phyloP scores from a whole-genome alignment of 1,139 yeast genomes.

The Saccharomycopsis phalli region DNA sequence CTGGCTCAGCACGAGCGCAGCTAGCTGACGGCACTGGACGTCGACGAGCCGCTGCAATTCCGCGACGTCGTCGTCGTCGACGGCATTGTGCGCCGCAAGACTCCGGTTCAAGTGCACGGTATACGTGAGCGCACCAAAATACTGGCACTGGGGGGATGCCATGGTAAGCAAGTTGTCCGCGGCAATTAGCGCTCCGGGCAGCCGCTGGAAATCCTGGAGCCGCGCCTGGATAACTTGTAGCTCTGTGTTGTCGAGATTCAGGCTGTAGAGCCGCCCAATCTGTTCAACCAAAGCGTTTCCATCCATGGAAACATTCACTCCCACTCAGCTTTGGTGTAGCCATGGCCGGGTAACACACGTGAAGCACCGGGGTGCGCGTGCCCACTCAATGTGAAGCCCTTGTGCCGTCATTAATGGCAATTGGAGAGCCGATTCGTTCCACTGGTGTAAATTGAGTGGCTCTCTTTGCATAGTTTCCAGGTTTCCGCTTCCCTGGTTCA shows the following conservation, averaged over 20 bases:
- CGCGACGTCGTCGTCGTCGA: conserved; percentile 21
- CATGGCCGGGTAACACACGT: too few relatives aligned
- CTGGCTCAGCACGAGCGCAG: conserved; percentile 14
- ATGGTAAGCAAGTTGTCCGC: conserved; percentile 22
- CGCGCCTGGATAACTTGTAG: conserved; percentile 37
- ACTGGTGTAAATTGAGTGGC: too few relatives aligned
- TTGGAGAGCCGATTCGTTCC: too few relatives aligned
- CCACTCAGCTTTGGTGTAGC: too few relatives aligned
- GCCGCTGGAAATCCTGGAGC: conserved; percentile 39
- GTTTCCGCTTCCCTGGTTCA: too few relatives aligned
- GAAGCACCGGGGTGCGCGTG: too few relatives aligned
- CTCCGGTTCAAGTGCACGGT: conserved; percentile 43
- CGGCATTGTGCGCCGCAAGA: conserved; percentile 14
- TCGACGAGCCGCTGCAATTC: conserved; percentile 18
- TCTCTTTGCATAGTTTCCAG: too few relatives aligned
- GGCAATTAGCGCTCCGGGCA: conserved; percentile 40
- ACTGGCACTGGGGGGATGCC: conserved; percentile 43
- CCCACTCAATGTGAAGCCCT: too few relatives aligned
- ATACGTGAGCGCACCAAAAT: conserved; percentile 66
- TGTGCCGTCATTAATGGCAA: too few relatives aligned
- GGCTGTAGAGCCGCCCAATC: too few relatives aligned
- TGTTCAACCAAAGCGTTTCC: neutral
- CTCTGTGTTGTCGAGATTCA: neutral
- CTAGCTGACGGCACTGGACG: neutral
- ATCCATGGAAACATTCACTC: neutral